Conservation (phyloP, 257 asterid species). For the Fraxinus anomala region DNA sequence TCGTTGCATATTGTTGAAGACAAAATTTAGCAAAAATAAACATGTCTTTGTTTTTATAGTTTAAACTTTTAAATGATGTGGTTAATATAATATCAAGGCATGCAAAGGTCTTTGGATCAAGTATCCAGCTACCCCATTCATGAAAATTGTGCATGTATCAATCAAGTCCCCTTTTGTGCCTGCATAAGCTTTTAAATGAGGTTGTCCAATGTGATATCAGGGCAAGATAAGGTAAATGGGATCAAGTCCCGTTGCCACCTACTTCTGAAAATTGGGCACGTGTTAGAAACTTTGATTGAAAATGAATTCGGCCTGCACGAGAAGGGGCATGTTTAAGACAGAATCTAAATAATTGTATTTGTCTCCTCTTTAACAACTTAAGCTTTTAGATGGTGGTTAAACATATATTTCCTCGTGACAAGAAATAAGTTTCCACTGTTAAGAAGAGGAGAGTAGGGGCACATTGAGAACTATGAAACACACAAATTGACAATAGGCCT, state of each 20-base stretch:
- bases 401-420: background rate
- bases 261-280: background rate
- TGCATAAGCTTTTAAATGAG: background rate
- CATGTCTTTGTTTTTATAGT: background rate
- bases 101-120: background rate
- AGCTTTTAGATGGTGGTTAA: background rate
- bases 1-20: background rate
- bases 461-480: constrained; percentile 10
- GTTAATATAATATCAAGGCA: no score
- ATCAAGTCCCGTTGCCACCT: background rate
- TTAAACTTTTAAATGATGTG: background rate
- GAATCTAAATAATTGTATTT: background rate
- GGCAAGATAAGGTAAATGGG: background rate
- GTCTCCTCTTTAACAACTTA: background rate
- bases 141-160: background rate
- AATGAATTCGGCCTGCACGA: background rate
- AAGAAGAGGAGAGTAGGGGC: constrained; percentile 4
- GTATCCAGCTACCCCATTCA: background rate
- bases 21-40: background rate
- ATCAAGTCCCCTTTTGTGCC: background rate
- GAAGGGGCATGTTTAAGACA: background rate
- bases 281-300: background rate
- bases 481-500: constrained; percentile 8
- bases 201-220: background rate
- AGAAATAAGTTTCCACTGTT: background rate